A percentile compares a stretch with the other conserved stretches of the same genome.
phyloP scores from a whole-genome alignment of 1,284 basidiomycete genomes.

The Fomitopsis betulina region DNA sequence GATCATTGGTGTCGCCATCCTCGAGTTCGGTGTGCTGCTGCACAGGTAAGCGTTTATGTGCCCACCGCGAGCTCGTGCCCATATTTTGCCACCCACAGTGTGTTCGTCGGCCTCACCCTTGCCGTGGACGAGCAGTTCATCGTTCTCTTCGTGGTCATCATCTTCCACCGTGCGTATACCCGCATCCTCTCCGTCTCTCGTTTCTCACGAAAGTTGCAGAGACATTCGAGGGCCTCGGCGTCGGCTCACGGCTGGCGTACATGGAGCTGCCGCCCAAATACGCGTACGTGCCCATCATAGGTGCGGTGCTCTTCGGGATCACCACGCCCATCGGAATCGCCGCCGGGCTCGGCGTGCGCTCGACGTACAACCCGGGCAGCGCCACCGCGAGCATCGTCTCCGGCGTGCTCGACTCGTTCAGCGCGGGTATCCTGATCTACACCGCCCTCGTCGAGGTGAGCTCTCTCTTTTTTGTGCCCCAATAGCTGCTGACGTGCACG shows the following conservation, averaged over 20 bases:
- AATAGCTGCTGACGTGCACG: not conserved
- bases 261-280: slow-evolving; percentile 60
- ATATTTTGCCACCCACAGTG: slow-evolving; percentile 28
- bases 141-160: slow-evolving; percentile 83
- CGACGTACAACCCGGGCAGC: slow-evolving; percentile 78
- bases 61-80: not conserved
- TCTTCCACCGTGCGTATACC: slow-evolving; percentile 75
- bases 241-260: slow-evolving; percentile 81
- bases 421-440: slow-evolving; percentile 87
- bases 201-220: slow-evolving; percentile 38
- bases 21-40: slow-evolving; percentile 91
- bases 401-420: slow-evolving; percentile 82
- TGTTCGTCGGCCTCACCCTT: slow-evolving; percentile 92
- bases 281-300: slow-evolving; percentile 59
- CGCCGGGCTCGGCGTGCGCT: slow-evolving; percentile 77
- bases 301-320: slow-evolving; percentile 68
- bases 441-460: slow-evolving; percentile 85
- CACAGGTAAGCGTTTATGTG: slow-evolving; percentile 48
- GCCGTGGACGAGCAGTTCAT: slow-evolving; percentile 83
- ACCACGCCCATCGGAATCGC: slow-evolving; percentile 84
- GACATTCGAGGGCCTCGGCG: slow-evolving; percentile 88
- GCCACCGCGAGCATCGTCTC: slow-evolving; percentile 74
- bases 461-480: not conserved
- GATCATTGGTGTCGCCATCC: slow-evolving; percentile 80
- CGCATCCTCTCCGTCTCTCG: not conserved